Percentiles rank a stretch among this genome's conserved stretches.
phyloP scores from a whole-genome alignment of 1,139 yeast genomes.

The Blastobotrys buckinghamii region DNA sequence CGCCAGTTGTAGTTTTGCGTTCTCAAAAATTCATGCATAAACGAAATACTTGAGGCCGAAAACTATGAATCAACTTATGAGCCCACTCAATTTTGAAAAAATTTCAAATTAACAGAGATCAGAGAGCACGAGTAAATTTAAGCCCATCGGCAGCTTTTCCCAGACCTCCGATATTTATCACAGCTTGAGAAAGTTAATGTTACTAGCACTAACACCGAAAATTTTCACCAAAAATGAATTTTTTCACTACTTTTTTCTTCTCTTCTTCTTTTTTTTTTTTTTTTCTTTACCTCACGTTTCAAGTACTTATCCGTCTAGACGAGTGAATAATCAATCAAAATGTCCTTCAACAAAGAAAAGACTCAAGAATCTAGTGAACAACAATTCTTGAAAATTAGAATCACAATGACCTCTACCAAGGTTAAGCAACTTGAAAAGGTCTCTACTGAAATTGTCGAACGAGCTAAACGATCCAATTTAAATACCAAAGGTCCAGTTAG shows the following conservation, averaged over 20 bases:
- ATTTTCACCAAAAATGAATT: background rate
- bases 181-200: background rate
- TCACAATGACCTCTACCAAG: constrained; percentile 98
- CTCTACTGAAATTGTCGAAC: constrained; percentile 81
- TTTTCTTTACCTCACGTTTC: constrained; percentile 7
- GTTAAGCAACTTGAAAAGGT: constrained; percentile 96
- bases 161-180: background rate
- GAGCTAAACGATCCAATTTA: constrained; percentile 77
- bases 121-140: background rate
- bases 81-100: background rate
- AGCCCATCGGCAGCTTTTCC: background rate
- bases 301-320: constrained; percentile 13
- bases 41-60: background rate
- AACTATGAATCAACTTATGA: background rate
- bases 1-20: too few relatives aligned
- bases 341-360: constrained; percentile 47
- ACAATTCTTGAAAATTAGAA: constrained; percentile 95
- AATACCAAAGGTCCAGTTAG: constrained; percentile 92
- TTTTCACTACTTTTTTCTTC: too few relatives aligned
- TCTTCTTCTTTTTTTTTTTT: background rate
- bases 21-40: background rate
- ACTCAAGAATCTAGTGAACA: constrained; percentile 69
- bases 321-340: constrained; percentile 18
- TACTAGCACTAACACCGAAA: background rate
- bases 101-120: background rate